phyloP scores from a whole-genome alignment of 441 rosid genomes.

The Gossypium laxum region DNA sequence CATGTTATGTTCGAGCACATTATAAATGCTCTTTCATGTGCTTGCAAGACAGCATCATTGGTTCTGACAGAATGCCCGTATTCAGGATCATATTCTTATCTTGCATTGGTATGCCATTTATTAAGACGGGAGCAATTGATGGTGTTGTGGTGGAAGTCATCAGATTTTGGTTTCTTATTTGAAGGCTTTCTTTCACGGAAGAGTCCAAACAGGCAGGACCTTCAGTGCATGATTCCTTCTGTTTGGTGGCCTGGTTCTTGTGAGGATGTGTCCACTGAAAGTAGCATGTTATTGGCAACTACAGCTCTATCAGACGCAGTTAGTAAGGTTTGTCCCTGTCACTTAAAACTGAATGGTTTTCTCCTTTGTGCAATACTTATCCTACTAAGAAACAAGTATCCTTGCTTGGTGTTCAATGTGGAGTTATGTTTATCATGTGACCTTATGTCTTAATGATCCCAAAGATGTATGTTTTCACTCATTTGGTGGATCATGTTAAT shows the following conservation, averaged over 20 bases:
- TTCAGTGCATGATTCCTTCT: conserved; percentile 74
- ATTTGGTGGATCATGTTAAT: neutral
- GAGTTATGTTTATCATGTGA: neutral
- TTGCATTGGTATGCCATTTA: conserved; percentile 77
- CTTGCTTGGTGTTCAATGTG: neutral
- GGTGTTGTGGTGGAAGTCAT: conserved; percentile 77
- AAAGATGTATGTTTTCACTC: neutral
- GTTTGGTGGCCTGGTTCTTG: conserved; percentile 99
- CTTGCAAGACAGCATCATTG: conserved; percentile 66
- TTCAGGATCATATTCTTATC: conserved; percentile 83
- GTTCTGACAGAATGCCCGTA: conserved; percentile 75
- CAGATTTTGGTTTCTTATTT: conserved; percentile 63
- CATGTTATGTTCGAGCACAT: conserved; percentile 48
- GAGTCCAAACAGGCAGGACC: conserved; percentile 76
- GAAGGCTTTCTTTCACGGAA: conserved; percentile 79
- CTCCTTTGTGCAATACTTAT: neutral
- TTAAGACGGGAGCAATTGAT: conserved; percentile 64
- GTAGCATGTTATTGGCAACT: conserved; percentile 71
- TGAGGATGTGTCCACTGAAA: conserved; percentile 67
- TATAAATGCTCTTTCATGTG: conserved; percentile 59
- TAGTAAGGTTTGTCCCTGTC: conserved; percentile 48
- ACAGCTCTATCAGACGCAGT: conserved; percentile 69
- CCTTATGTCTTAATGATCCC: conserved; percentile 1
- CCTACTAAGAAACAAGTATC: neutral
- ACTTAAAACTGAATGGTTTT: conserved; percentile 3